Percentiles rank a stretch among this genome's conserved stretches.
Evolutionary conservation across 1,139 yeast genomes (phyloP).

Genomic region (Taphrina populina): DNA sequence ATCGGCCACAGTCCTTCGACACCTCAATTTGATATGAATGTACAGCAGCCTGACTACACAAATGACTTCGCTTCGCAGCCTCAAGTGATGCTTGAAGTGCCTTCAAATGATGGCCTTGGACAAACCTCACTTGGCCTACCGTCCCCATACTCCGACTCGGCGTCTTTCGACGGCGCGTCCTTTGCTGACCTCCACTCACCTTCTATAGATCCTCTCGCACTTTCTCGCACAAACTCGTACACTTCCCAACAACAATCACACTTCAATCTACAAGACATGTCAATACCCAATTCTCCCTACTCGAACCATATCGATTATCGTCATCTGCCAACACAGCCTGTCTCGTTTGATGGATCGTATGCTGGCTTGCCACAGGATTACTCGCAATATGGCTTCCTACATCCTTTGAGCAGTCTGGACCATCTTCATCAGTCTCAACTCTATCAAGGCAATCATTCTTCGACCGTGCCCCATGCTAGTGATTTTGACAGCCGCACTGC

Average conservation of each 20-base stretch:
- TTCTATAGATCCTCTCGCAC: slow-evolving; percentile 11
- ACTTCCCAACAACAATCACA: slow-evolving; percentile 17
- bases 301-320: neutral
- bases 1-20: too few species aligned
- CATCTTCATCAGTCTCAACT: neutral
- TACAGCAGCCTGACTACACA: too few species aligned
- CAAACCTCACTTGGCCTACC: slow-evolving; percentile 15
- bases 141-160: slow-evolving; percentile 27
- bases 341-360: neutral
- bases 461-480: neutral
- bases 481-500: neutral
- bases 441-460: neutral
- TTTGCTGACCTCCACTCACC: slow-evolving; percentile 22
- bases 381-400: slow-evolving; percentile 13
- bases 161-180: slow-evolving; percentile 10
- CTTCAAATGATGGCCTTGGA: neutral
- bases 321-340: neutral
- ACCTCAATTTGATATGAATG: too few species aligned
- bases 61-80: too few species aligned
- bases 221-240: slow-evolving; percentile 27
- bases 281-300: slow-evolving; percentile 13
- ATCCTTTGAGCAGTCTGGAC: neutral
- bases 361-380: neutral
- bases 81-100: neutral
- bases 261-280: neutral